Evolutionary conservation across 176 grass and related monocot genomes (phyloP), one percentile per base, ranked within the genome.

Genomic region (Tillandsia leiboldiana): DNA sequence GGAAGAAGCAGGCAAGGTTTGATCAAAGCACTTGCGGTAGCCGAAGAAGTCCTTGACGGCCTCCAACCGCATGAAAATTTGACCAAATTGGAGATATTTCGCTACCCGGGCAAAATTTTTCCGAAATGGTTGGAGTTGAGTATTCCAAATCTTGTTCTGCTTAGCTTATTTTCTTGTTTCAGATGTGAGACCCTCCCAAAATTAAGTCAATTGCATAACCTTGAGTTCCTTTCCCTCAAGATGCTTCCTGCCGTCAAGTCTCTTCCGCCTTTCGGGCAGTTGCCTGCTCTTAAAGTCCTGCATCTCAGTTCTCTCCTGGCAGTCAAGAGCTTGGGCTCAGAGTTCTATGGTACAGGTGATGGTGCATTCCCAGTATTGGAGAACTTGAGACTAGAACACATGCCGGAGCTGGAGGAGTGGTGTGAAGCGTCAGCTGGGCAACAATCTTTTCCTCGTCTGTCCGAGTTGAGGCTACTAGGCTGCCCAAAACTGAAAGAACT

Each of bases 401-500:
- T 69, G 67, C 42, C 18, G 1, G 48, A 69, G 2, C 51, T 69
- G 48, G 48, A 51, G 67, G 67, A 69, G 10, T 51, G 67, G 67
- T 13, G 17, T 12, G 9, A 9, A 22, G 23, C 48, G 12, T 47
- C n/a, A 5, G 33, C 33, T 42, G n/a, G n/a, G 8, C 48, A 3
- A 51, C n/a, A 24, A 50, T 51, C 51, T 49, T 49, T 69, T 26
- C 67, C 67, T 12, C 67, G 49, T 69, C 67, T 69, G 17, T 51
- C 67, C 1, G 12, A 51, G 48, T 12, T 69, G 48, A 1, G 0
- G 14, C 13, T 69, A 51, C 10, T 0, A 12, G 2, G 51, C 0
- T 69, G 67, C 17, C 67, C n/a, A 51, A 69, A 69, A 23, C 49
- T 69, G n/a, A 51, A 11, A 26, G 48, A 47, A 50, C 67, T 69